Base-by-base conservation (phyloP, 768 basidiomycete species). In the Lactifluus echinatus region DNA sequence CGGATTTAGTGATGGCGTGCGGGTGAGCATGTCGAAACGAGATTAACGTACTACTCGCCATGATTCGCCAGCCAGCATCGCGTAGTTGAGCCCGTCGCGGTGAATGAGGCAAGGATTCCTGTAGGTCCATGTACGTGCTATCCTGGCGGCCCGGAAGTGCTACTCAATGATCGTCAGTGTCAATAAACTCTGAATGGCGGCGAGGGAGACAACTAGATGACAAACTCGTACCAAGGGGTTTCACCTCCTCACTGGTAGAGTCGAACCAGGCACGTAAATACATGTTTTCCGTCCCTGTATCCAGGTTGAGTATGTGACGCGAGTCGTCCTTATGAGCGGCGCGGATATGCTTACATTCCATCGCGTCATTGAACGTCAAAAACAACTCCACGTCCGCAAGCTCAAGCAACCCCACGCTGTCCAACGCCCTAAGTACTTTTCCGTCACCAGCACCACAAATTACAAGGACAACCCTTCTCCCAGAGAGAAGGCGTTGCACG, bases 271-370 rank as follows among this genome's bases (percentile, higher is more conserved):
- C 84, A 52, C 79, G 80, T 60, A 97, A 67, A 71, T 96, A 96
- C 0, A 82, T 87, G 70, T 97, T 97, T 72, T 97, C 93, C 0
- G 91, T 94, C 93, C 93, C 89, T 90, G 47, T 79, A 17, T 24
- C 24, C n/a, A 8, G 21, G 11, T 2, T 39, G 19, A 63, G 34
- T 23, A 19, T 44, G 15, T 29, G 26, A 34, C 5, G 15, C 17
- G 7, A 8, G 26, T 2, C 12, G 24, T 2, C 8, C 19, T 24
- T 17, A 23, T 11, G 3, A n/a, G 10, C 17, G 33, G 11, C 8
- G 14, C n/a, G n/a, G n/a, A n/a, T n/a, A n/a, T 23, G 75, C 87
- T 68, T 66, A 89, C 89, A 95, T 71, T 98, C 95, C 76, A 97
- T 80, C 0, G 92, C 94, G 61, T 96, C 91, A 63, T 87, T 93